phyloP scores from a whole-genome alignment of 23 red algal genomes.

The Cyanidium caldarium region DNA sequence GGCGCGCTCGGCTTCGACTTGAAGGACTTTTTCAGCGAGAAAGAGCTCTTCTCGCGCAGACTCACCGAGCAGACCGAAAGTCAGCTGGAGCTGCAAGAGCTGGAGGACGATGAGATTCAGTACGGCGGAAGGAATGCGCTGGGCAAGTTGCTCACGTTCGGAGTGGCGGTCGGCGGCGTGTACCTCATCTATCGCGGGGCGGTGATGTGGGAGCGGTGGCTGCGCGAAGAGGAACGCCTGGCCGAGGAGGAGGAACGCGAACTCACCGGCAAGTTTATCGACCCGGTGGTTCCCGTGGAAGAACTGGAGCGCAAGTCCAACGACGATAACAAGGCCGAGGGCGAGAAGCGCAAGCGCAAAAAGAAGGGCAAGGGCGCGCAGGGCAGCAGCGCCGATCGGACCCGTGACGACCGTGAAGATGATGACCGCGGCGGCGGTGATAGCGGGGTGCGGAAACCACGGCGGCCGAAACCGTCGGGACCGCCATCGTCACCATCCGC shows the following conservation, averaged over 20 bases:
- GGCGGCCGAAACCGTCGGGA: not conserved
- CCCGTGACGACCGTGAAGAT: too few species aligned
- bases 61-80: not conserved
- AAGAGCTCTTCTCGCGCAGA: not conserved
- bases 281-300: constrained; percentile 16
- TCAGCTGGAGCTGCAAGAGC: constrained; percentile 1
- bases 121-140: too few species aligned
- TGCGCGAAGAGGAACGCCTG: constrained; percentile 48
- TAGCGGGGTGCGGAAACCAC: too few species aligned
- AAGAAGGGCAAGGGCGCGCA: too few species aligned
- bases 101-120: constrained; percentile 1
- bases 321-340: too few species aligned
- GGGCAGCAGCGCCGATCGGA: too few species aligned
- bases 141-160: not conserved
- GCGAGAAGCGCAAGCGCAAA: too few species aligned
- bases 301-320: not conserved
- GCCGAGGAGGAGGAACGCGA: constrained; percentile 64
- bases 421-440: too few species aligned
- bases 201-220: constrained; percentile 62
- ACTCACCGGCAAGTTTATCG: constrained; percentile 60
- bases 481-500: not conserved
- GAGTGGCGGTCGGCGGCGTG: constrained; percentile 20
- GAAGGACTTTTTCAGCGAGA: not conserved
- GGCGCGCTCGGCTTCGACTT: not conserved
- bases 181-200: constrained; percentile 32